Evolutionary conservation across 1,139 yeast species (phyloP).

Genomic region (Geotrichum candidum): DNA sequence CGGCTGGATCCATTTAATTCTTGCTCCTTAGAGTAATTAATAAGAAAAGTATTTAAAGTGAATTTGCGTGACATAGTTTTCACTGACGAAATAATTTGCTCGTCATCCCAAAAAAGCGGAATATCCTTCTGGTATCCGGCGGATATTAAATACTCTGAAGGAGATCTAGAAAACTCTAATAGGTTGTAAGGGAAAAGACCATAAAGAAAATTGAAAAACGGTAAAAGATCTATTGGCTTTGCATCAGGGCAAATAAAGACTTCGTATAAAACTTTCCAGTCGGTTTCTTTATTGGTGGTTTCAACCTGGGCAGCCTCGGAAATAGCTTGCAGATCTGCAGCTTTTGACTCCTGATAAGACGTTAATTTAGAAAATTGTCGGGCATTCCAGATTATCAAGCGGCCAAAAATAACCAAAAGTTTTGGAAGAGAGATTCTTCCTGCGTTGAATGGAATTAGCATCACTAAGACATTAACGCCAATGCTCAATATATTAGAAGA

Average conservation of each 20-base stretch:
- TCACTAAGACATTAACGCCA: constrained; percentile 43
- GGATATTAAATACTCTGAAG: constrained; percentile 26
- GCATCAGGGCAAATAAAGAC: constrained; percentile 24
- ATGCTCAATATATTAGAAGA: constrained; percentile 42
- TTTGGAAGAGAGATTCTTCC: constrained; percentile 40
- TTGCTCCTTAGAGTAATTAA: constrained; percentile 2
- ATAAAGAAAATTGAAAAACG: constrained; percentile 46
- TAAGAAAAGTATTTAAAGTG: constrained; percentile 7
- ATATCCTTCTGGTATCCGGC: background rate
- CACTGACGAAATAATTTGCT: constrained; percentile 1
- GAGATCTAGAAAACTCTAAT: constrained; percentile 41
- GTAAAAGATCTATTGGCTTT: constrained; percentile 26
- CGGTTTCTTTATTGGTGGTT: constrained; percentile 4
- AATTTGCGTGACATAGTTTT: constrained; percentile 1
- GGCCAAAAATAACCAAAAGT: constrained; percentile 43
- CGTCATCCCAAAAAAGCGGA: constrained; percentile 10
- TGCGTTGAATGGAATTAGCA: constrained; percentile 49
- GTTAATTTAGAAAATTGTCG: background rate
- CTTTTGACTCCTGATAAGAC: background rate
- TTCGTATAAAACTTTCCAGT: constrained; percentile 34
- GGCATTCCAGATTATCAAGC: constrained; percentile 41
- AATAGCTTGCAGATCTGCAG: background rate
- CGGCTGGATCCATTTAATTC: background rate
- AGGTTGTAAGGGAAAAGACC: constrained; percentile 58
- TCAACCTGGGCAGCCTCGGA: background rate